These are phyloP conservation scores for Acer negundo DNA, from an alignment of 345 rosid species.

Conservation along the genomic window DNA sequence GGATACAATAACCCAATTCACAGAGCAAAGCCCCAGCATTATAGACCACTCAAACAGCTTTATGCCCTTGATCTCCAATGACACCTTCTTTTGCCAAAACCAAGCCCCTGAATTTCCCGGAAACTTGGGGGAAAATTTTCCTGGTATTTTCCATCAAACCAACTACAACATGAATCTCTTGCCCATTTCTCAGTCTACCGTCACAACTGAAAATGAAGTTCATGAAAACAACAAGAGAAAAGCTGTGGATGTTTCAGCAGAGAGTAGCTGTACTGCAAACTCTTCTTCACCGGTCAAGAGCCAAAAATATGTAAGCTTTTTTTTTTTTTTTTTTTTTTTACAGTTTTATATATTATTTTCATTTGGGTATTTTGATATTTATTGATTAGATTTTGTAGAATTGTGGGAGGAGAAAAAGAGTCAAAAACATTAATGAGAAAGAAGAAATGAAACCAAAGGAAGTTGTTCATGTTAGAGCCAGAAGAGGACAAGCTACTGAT, in stretches of 20 bases:
- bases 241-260: constrained; percentile 36
- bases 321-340: background rate
- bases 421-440: constrained; percentile 36
- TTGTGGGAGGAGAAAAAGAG: constrained; percentile 52
- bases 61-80: constrained; percentile 36
- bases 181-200: constrained; percentile 24
- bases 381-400: constrained; percentile 27
- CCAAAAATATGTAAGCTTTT: constrained; percentile 35
- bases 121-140: constrained; percentile 27
- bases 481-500: constrained; percentile 95
- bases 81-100: constrained; percentile 37
- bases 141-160: constrained; percentile 27
- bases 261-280: constrained; percentile 29
- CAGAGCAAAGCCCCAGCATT: constrained; percentile 32
- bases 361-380: background rate
- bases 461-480: constrained; percentile 91
- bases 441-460: constrained; percentile 53
- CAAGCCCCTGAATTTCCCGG: constrained; percentile 36
- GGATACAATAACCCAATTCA: constrained; percentile 37
- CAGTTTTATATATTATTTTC: background rate
- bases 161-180: constrained; percentile 24
- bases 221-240: constrained; percentile 47
- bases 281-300: constrained; percentile 38
- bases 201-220: constrained; percentile 35
- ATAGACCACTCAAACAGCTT: constrained; percentile 27